These are phyloP conservation scores for Prunus fruticosa DNA, from an alignment of 306 rosid species.

Conservation along the genomic window DNA sequence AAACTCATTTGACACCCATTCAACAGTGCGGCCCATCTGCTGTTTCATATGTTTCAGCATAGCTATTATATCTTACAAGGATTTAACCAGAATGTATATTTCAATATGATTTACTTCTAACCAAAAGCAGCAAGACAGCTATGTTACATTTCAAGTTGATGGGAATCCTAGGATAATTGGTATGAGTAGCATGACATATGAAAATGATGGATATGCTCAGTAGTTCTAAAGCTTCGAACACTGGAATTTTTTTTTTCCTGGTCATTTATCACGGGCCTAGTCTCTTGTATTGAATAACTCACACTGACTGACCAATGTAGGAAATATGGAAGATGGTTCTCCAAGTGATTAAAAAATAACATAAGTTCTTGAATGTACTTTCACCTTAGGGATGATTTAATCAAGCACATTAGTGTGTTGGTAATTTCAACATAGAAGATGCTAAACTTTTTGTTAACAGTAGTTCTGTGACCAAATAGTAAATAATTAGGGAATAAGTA, in stretches of 20 bases:
- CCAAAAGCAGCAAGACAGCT: not conserved
- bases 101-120: not conserved
- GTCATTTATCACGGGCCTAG: slow-evolving; percentile 11
- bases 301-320: not conserved
- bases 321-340: not conserved
- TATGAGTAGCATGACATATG: not conserved
- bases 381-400: not conserved
- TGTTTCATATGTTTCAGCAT: not conserved
- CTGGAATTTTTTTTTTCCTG: not conserved
- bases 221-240: not conserved
- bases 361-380: not conserved
- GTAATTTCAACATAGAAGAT: not conserved
- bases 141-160: not conserved
- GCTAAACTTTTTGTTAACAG: not conserved
- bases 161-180: not conserved
- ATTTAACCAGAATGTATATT: not conserved
- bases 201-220: not conserved
- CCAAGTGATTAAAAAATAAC: too few species aligned
- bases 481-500: not conserved
- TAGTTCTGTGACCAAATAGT: not conserved
- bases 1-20: slow-evolving; percentile 1
- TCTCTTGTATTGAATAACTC: not conserved
- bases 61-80: not conserved
- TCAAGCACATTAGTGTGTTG: not conserved
- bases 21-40: not conserved